A percentile compares a stretch with the other conserved stretches of the same genome.
phyloP scores from a whole-genome alignment of 768 basidiomycete species.

The Psilocybe azurescens region DNA sequence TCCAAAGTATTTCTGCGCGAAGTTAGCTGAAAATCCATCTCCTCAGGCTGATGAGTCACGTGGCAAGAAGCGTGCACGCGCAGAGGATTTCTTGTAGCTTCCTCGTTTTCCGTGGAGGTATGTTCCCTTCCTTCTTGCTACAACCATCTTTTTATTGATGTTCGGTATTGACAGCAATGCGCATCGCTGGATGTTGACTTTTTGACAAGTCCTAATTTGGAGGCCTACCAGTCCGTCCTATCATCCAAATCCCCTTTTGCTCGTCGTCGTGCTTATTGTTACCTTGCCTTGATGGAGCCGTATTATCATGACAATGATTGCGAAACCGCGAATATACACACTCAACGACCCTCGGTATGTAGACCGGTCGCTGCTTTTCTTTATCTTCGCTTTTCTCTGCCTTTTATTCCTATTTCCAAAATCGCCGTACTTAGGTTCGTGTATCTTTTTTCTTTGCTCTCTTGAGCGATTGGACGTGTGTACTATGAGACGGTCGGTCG shows the following conservation, averaged over 20 bases:
- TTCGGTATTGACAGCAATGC: neutral
- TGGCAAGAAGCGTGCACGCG: conserved; percentile 85
- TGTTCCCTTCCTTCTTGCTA: neutral
- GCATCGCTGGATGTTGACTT: no score
- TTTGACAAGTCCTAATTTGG: conserved; percentile 5
- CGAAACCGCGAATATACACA: neutral
- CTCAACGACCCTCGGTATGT: neutral
- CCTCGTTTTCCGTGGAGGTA: neutral
- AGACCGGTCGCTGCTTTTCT: conserved; percentile 19
- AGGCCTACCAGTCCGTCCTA: conserved; percentile 30
- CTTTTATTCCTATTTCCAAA: conserved; percentile 8
- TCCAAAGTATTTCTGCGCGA: conserved; percentile 63
- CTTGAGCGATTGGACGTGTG: conserved; percentile 9
- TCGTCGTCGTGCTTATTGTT: conserved; percentile 18
- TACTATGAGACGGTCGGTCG: conserved; percentile 24
- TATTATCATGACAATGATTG: conserved; percentile 2
- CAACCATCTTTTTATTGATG: neutral
- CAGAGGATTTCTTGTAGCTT: conserved; percentile 78
- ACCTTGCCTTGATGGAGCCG: conserved; percentile 10
- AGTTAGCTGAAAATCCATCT: conserved; percentile 39
- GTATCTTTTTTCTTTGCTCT: conserved; percentile 19
- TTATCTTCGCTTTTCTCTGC: conserved; percentile 3
- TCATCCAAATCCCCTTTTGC: conserved; percentile 19
- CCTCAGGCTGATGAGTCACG: conserved; percentile 59
- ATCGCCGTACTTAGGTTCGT: conserved; percentile 30